These are phyloP conservation scores for Candida sp. DNA, from an alignment of 1,139 yeast species.

Conservation along the genomic window DNA sequence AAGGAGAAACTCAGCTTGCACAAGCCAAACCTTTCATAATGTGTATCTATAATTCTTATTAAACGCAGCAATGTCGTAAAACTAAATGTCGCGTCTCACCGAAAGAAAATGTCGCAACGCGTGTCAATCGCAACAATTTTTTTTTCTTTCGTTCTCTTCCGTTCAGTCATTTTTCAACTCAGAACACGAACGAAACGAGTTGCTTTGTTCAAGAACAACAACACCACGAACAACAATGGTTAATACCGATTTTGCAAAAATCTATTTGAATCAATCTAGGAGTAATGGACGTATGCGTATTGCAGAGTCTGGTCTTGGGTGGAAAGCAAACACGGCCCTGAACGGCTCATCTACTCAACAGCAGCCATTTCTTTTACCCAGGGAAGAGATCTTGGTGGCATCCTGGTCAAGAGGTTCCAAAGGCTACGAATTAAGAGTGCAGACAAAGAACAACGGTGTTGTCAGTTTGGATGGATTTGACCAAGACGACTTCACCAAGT, in stretches of 20 bases:
- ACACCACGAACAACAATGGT: slow-evolving; percentile 29
- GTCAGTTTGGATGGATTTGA: slow-evolving; percentile 93
- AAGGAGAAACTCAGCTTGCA: not conserved
- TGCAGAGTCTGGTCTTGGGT: slow-evolving; percentile 95
- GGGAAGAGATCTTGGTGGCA: slow-evolving; percentile 79
- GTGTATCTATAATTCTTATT: not conserved
- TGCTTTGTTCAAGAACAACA: not conserved
- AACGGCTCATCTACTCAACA: slow-evolving; percentile 36
- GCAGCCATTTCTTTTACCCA: slow-evolving; percentile 80
- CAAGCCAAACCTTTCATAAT: not conserved
- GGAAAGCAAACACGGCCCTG: slow-evolving; percentile 65
- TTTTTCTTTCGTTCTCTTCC: slow-evolving; percentile 4
- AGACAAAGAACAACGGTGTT: slow-evolving; percentile 88
- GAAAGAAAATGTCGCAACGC: slow-evolving; percentile 4
- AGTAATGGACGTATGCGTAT: slow-evolving; percentile 90
- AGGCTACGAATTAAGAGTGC: slow-evolving; percentile 88
- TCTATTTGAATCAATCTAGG: slow-evolving; percentile 86
- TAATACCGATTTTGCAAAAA: slow-evolving; percentile 76
- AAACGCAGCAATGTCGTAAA: not conserved
- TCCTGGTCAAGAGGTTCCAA: slow-evolving; percentile 95
- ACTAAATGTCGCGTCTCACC: not conserved
- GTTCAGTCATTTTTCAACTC: not conserved
- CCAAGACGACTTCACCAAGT: slow-evolving; percentile 73
- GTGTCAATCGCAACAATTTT: not conserved
- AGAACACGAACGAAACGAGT: not conserved